Percentiles rank a stretch among this genome's conserved stretches.
phyloP scores from a whole-genome alignment of 1,139 yeast genomes.

The Hansenula sp. region DNA sequence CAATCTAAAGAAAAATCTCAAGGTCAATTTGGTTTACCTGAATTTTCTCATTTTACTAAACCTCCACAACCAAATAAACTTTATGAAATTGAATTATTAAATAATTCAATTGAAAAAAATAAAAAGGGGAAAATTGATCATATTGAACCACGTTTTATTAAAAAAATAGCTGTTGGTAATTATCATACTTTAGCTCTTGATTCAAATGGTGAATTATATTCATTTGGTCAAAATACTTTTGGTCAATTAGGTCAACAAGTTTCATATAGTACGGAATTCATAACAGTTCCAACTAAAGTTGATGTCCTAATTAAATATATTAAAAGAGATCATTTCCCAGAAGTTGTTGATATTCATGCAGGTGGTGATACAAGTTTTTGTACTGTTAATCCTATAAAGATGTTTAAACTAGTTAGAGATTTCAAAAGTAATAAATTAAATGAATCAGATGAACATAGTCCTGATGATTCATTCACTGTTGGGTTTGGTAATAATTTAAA shows the following conservation, averaged over 20 bases:
- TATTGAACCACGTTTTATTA: constrained; percentile 42
- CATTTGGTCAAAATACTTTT: constrained; percentile 78
- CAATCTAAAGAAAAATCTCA: constrained; percentile 33
- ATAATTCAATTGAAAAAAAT: constrained; percentile 31
- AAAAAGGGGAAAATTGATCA: constrained; percentile 21
- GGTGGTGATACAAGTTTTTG: constrained; percentile 67
- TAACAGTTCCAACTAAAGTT: constrained; percentile 64
- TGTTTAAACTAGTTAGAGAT: constrained; percentile 21
- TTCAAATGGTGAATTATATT: constrained; percentile 57
- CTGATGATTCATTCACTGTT: constrained; percentile 31
- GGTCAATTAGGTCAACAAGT: constrained; percentile 84
- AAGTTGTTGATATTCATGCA: constrained; percentile 53
- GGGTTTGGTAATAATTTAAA: constrained; percentile 81
- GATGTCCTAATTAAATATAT: constrained; percentile 35
- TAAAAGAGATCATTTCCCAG: constrained; percentile 34
- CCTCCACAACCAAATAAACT: constrained; percentile 40
- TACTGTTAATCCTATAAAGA: constrained; percentile 30
- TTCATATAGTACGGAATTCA: constrained; percentile 56
- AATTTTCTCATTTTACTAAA: constrained; percentile 55
- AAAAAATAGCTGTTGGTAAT: constrained; percentile 66
- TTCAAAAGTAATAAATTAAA: constrained; percentile 1
- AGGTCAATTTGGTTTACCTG: constrained; percentile 86
- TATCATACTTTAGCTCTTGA: constrained; percentile 70
- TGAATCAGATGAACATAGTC: constrained; percentile 18
- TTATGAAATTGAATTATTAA: constrained; percentile 31